Evolutionary conservation across 2,329 filamentous ascomycete species (phyloP).

Genomic region (Thyridium curvatum): DNA sequence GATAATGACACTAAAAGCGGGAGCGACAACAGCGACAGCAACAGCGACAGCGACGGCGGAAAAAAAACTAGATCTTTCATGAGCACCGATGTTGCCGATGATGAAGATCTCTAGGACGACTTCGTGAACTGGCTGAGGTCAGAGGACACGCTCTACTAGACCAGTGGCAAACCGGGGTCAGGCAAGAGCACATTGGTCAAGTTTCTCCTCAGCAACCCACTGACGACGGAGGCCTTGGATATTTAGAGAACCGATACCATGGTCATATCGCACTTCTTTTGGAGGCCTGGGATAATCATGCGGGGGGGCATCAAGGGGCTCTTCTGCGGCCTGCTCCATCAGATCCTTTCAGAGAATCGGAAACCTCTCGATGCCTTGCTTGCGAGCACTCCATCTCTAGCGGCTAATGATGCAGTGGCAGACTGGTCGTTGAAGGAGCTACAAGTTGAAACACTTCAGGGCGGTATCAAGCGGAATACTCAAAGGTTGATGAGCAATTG

Average conservation of each 20-base stretch:
- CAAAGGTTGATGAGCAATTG: too few species aligned
- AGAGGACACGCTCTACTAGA: conserved; percentile 15
- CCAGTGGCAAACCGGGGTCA: conserved; percentile 22
- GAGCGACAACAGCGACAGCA: too few species aligned
- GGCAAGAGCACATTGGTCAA: conserved; percentile 26
- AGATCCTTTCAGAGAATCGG: conserved; percentile 4
- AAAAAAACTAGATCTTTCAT: too few species aligned
- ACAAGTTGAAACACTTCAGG: too few species aligned
- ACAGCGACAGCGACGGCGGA: too few species aligned
- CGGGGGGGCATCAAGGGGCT: conserved; percentile 18
- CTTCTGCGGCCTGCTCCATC: conserved; percentile 15
- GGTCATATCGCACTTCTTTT: conserved; percentile 20
- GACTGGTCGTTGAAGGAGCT: conserved; percentile 10
- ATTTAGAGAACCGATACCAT: conserved; percentile 10
- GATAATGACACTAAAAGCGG: background rate
- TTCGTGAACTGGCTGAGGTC: conserved; percentile 1
- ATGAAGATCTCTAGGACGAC: background rate
- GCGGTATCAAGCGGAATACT: too few species aligned
- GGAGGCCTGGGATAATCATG: conserved; percentile 17
- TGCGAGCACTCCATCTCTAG: background rate
- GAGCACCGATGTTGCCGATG: background rate
- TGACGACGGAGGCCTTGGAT: conserved; percentile 9
- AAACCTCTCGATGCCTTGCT: background rate
- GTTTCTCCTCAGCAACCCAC: conserved; percentile 12
- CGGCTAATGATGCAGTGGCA: conserved; percentile 1